Evolutionary conservation across 768 basidiomycete genomes (phyloP).

Genomic region (Polyporus arcularius): DNA sequence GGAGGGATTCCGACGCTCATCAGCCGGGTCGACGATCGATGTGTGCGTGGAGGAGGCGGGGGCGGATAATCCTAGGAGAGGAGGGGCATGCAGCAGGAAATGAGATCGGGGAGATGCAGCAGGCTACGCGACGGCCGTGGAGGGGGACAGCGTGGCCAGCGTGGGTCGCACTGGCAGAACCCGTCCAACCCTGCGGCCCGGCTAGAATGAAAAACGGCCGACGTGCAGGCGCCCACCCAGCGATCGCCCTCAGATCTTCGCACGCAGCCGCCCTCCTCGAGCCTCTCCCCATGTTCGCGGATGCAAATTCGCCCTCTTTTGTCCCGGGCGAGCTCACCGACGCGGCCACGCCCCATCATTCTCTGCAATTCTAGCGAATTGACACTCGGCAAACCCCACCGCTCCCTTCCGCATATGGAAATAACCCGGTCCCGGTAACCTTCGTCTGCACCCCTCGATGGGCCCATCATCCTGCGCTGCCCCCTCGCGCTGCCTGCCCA

Average conservation of each 20-base stretch:
- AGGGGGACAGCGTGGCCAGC: neutral
- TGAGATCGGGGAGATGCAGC: neutral
- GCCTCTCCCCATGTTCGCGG: conserved; percentile 20
- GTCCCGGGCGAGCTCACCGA: neutral
- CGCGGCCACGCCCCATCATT: neutral
- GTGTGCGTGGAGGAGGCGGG: conserved; percentile 15
- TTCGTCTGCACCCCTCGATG: neutral
- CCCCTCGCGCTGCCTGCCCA: neutral
- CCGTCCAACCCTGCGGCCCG: neutral
- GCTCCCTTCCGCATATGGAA: neutral
- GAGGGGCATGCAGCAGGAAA: neutral
- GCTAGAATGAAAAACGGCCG: too few species aligned
- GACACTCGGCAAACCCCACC: conserved; percentile 1
- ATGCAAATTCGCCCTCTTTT: conserved; percentile 20
- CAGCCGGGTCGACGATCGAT: conserved; percentile 26
- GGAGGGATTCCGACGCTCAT: conserved; percentile 23
- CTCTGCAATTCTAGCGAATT: neutral
- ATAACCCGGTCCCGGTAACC: neutral
- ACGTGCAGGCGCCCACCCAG: neutral
- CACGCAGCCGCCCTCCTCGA: conserved; percentile 10
- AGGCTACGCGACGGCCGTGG: neutral
- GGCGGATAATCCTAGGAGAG: conserved; percentile 7
- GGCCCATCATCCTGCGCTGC: neutral
- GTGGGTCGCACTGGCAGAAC: neutral
- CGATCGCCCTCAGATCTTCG: conserved; percentile 20